These are phyloP conservation scores for Hypericum androsaemum DNA, from an alignment of 345 rosid species.

Conservation along the genomic window DNA sequence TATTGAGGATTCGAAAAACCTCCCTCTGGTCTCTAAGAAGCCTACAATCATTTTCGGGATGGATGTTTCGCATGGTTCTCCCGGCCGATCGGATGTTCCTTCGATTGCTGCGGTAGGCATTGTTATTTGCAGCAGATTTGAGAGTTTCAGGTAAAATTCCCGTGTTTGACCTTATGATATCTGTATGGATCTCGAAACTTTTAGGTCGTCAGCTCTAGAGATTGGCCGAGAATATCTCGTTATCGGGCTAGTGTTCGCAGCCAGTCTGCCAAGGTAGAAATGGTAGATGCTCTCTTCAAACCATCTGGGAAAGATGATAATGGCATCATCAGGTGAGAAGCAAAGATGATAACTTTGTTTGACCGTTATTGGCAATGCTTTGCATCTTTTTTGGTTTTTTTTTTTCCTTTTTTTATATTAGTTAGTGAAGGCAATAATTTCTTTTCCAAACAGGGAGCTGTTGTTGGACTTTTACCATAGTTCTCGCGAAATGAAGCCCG, in stretches of 20 bases:
- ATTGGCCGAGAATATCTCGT: conserved; percentile 11
- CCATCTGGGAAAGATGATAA: conserved; percentile 1
- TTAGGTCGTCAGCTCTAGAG: conserved; percentile 2
- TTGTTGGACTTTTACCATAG: conserved; percentile 55
- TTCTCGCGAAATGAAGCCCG: conserved; percentile 47
- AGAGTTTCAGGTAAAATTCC: background rate
- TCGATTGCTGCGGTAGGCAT: conserved; percentile 4
- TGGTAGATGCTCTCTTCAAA: conserved; percentile 10
- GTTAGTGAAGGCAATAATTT: background rate
- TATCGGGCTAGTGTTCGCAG: conserved; percentile 9
- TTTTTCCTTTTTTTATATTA: too few relatives aligned
- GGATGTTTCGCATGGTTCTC: conserved; percentile 2
- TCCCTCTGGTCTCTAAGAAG: background rate
- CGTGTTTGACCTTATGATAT: background rate
- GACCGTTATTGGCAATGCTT: too few relatives aligned
- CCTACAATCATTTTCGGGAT: background rate
- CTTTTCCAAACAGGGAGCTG: conserved; percentile 43
- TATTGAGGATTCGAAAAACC: background rate
- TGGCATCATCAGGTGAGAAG: conserved; percentile 42
- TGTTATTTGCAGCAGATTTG: background rate
- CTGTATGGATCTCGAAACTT: conserved; percentile 6
- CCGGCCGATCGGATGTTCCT: background rate
- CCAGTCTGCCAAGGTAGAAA: conserved; percentile 10
- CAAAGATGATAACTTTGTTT: too few relatives aligned
- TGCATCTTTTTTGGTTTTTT: too few relatives aligned